Base-by-base conservation (phyloP, 352 stramenopile species). In the Phytophthora meadii region DNA sequence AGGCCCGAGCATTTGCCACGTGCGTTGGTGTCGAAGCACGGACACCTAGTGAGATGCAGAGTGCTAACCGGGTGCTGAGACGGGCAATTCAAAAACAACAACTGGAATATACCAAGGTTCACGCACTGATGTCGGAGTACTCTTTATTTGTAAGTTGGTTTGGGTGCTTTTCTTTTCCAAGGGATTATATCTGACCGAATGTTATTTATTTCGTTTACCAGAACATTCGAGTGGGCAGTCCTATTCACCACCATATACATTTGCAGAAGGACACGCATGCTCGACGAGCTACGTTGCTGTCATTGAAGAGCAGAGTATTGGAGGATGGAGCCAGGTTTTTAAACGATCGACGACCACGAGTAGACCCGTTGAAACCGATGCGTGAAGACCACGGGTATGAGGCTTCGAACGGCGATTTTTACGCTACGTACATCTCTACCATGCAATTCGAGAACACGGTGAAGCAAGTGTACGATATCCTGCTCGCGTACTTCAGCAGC, bases 391-490 rank as follows among this genome's bases (percentile, higher is more conserved):
- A 81, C 40, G 59, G 62, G 34, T 77, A 71, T 24, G 63, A 76
- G 41, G 53, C 58, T 0, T 68, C 64, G 9, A 67, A 72, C 24
- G 71, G 63, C 1, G 61, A 77, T n/a, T 69, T 76, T 45, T 72
- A 65, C 52, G 62, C 64, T 2, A 68, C 61, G 15, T 73, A 66
- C 41, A 61, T 70, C 5, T 68, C 42, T 5, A 74, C 63, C 11
- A 75, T 68, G 53, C 54, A 79, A 48, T 70, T 84, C 45, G 65
- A 77, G 36, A 57, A 52, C 34, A 79, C 63, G n/a, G 76, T 81
- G n/a, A 74, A 75, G 49, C 58, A 72, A 41, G 77, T 88, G 49
- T 86, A 78, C 57, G 79, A 88, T 32, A 70, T 74, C 22, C 36
- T 83, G 30, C 52, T 70, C 2, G 68, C 65, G 22, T 72, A 68